These are phyloP conservation scores for Chalciporus sphaerocephalus DNA, from an alignment of 768 basidiomycete species.

Conservation along the genomic window DNA sequence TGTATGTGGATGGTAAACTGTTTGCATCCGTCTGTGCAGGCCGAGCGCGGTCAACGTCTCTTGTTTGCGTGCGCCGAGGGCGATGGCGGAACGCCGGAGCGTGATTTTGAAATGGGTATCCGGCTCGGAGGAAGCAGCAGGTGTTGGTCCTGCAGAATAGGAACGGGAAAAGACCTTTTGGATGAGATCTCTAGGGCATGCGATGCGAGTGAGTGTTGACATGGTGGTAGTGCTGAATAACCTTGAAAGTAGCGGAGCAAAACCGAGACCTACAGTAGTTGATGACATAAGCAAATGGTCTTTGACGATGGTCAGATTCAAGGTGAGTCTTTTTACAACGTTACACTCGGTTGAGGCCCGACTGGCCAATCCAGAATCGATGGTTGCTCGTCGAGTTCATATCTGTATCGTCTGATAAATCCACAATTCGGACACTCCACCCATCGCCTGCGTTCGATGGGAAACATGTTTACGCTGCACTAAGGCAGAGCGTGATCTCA, in stretches of 20 bases:
- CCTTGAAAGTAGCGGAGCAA: too few relatives aligned
- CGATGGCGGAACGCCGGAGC: conserved; percentile 80
- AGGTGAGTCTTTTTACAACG: conserved; percentile 35
- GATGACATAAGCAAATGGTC: conserved; percentile 12
- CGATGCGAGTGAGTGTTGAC: conserved; percentile 7
- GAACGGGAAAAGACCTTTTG: conserved; percentile 10
- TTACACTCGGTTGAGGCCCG: background rate
- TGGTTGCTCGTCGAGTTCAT: conserved; percentile 89
- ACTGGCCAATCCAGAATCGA: conserved; percentile 56
- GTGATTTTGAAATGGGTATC: conserved; percentile 87
- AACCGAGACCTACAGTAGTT: background rate
- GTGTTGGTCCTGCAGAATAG: conserved; percentile 2
- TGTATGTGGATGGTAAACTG: conserved; percentile 73
- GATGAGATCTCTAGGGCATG: conserved; percentile 6
- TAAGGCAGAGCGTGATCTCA: conserved; percentile 62
- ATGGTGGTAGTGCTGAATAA: conserved; percentile 2
- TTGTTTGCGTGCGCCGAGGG: conserved; percentile 65
- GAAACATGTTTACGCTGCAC: conserved; percentile 63
- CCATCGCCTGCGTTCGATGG: conserved; percentile 40
- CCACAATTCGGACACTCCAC: conserved; percentile 6
- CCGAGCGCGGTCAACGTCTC: conserved; percentile 81
- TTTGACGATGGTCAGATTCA: conserved; percentile 62
- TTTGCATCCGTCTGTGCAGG: conserved; percentile 77
- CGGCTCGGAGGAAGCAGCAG: conserved; percentile 15
- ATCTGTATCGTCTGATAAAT: conserved; percentile 29